Conservation (phyloP, 768 basidiomycete species). For the Sistotremastrum suecicum region DNA sequence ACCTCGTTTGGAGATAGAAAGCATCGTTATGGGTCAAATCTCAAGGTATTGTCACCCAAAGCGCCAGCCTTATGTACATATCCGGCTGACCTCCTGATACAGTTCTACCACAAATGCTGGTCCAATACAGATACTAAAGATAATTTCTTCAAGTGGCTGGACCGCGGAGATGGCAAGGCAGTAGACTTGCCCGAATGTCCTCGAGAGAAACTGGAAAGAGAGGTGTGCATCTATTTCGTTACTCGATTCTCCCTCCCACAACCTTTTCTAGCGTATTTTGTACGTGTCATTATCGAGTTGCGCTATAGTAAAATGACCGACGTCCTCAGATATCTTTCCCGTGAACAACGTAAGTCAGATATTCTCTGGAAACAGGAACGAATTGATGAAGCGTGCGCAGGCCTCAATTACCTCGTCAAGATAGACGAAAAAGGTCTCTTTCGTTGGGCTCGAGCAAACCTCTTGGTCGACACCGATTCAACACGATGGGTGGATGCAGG, state of each 20-base stretch:
- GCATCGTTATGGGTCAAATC: slow-evolving; percentile 49
- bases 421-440: slow-evolving; percentile 39
- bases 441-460: slow-evolving; percentile 42
- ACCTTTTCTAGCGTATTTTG: slow-evolving; percentile 26
- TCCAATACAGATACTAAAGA: slow-evolving; percentile 41
- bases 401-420: slow-evolving; percentile 50
- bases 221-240: slow-evolving; percentile 19
- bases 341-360: slow-evolving; percentile 35
- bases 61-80: background rate
- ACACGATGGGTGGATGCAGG: slow-evolving; percentile 51
- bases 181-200: slow-evolving; percentile 45
- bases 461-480: slow-evolving; percentile 45
- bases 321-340: slow-evolving; percentile 34
- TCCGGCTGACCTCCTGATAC: background rate
- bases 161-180: slow-evolving; percentile 42
- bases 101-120: slow-evolving; percentile 53
- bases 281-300: slow-evolving; percentile 11
- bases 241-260: slow-evolving; percentile 1
- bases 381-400: slow-evolving; percentile 13
- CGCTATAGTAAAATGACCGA: background rate
- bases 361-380: background rate
- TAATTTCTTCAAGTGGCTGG: slow-evolving; percentile 60
- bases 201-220: slow-evolving; percentile 44
- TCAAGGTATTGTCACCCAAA: slow-evolving; percentile 21
- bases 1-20: slow-evolving; percentile 20